Conservation (phyloP, 768 basidiomycete species). For the Pleurotus sapidus region DNA sequence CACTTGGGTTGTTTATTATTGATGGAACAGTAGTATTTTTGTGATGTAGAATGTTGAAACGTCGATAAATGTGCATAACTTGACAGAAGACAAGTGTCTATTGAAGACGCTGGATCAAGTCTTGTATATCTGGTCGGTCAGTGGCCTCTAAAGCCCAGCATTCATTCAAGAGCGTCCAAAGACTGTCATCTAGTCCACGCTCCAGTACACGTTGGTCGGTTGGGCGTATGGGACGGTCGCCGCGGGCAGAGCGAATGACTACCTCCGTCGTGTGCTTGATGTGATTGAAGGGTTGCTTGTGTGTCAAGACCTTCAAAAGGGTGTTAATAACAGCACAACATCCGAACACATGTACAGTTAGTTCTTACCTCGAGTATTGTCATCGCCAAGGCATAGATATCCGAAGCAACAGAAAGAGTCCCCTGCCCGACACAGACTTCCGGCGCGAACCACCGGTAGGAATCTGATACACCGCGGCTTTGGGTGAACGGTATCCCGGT, state of each 20-base stretch:
- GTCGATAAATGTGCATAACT: too few relatives aligned
- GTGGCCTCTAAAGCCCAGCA: conserved; percentile 13
- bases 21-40: not conserved
- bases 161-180: conserved; percentile 13
- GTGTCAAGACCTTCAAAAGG: conserved; percentile 45
- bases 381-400: conserved; percentile 58
- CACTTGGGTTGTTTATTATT: conserved; percentile 2
- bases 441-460: conserved; percentile 54
- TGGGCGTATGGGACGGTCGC: conserved; percentile 15
- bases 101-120: not conserved
- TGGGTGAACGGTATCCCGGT: conserved; percentile 58
- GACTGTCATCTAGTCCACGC: conserved; percentile 15
- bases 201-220: conserved; percentile 8
- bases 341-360: not conserved
- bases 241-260: conserved; percentile 32
- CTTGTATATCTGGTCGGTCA: conserved; percentile 13
- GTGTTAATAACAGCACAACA: not conserved
- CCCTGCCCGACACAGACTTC: conserved; percentile 51
- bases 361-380: conserved; percentile 49
- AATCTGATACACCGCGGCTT: conserved; percentile 41
- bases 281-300: conserved; percentile 47
- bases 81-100: not conserved
- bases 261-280: conserved; percentile 53
- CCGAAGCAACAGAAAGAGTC: conserved; percentile 42
- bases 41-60: not conserved